Evolutionary conservation across 805 yeast species (phyloP), one percentile per base, ranked within the genome.

Genomic region (Ogataea dorogensis): DNA sequence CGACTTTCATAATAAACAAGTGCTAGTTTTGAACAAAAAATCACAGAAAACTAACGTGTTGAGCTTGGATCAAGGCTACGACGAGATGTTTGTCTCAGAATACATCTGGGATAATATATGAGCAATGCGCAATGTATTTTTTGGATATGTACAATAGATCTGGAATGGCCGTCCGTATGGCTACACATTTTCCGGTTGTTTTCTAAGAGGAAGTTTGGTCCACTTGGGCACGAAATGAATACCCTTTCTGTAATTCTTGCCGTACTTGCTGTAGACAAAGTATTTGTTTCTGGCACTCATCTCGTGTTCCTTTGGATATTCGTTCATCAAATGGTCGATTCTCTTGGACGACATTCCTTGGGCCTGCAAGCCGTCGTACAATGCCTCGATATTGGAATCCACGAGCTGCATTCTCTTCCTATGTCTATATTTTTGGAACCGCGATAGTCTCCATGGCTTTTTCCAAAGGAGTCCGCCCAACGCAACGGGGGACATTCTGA

Each of bases 201-300:
- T 78, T 67, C 96, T 79, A 61, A 81, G 73, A 7, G 94, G 77
- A 44, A 77, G 59, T 66, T 81, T 87, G 36, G 97, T 88, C 95
- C 96, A 88, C 58, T 88, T 86, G 14, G 96, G 96, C 27, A 82
- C 84, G 60, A 79, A 67, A 56, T 91, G 98, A 17, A 86, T 78
- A 46, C 89, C 80, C 65, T 88, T 91, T 67, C 98, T 78, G 64
- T 91, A 93, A 14, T 80, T 81, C 53, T 72, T 77, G 10, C 80
- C 73, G 51, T 78, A 78, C 61, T 75, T 82, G 63, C 77, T 79
- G 65, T 85, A 91, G 2, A 87, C 81, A 29, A 95, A 80, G 64
- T 93, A 93, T 63, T 91, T 91, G 64, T 93, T 95, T 46, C 63
- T 69, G 6, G 95, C 70, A 1, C 63, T 54, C 97, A 91, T 89